Evolutionary conservation across 2,329 filamentous ascomycete genomes (phyloP).

Genomic region (Clarireedia hainanense): DNA sequence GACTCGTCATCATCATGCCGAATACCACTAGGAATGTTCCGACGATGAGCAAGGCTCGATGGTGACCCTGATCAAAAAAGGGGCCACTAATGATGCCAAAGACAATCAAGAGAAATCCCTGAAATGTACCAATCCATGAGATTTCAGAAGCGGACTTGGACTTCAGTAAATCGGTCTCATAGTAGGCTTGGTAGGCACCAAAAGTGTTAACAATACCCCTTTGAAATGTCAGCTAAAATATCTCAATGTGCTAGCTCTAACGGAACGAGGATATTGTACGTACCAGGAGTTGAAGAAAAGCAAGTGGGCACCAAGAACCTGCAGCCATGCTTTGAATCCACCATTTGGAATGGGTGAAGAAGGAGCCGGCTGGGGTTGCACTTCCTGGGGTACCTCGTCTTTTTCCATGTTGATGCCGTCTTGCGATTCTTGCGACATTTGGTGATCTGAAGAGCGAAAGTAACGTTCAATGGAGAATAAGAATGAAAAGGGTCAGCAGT

Average conservation of each 20-base stretch:
- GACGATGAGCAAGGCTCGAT: conserved; percentile 31
- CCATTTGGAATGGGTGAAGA: conserved; percentile 32
- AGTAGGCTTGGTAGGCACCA: conserved; percentile 48
- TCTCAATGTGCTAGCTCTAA: too few species aligned
- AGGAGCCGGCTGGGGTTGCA: background rate
- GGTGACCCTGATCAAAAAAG: conserved; percentile 41
- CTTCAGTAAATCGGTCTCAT: conserved; percentile 33
- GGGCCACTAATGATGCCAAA: conserved; percentile 37
- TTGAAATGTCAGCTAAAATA: too few species aligned
- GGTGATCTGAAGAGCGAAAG: background rate
- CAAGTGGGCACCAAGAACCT: conserved; percentile 42
- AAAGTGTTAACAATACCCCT: conserved; percentile 39
- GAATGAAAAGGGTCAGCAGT: background rate
- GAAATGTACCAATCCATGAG: conserved; percentile 40
- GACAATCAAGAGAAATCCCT: conserved; percentile 38
- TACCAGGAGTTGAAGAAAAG: conserved; percentile 48
- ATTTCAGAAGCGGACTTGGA: conserved; percentile 33
- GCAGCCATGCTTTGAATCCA: conserved; percentile 46
- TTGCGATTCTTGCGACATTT: background rate
- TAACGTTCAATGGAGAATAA: background rate
- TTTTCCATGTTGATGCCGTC: background rate
- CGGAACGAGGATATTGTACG: background rate
- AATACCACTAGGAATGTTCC: conserved; percentile 38
- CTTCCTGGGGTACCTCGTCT: background rate
- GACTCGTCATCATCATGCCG: conserved; percentile 37